Base-by-base conservation (phyloP, 1,284 basidiomycete genomes). In the Violaceomyces palustris region DNA sequence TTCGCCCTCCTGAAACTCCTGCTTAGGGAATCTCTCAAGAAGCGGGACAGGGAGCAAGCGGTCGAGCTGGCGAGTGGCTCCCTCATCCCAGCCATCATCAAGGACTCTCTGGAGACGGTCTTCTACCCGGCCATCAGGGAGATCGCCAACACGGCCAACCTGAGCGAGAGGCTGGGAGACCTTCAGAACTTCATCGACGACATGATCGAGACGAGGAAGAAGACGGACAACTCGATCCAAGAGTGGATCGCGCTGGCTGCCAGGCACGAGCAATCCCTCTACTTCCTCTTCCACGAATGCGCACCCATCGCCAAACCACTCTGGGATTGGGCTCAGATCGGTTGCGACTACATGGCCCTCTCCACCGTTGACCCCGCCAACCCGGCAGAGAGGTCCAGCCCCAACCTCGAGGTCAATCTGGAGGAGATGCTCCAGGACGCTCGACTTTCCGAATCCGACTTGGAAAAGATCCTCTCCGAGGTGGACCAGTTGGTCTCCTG, bases 321-420 rank as follows among this genome's bases (percentile, higher is more conserved):
- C 7, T 63, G 59, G 55, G 48, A 61, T 21, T 72, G 67, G 67
- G 53, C 50, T 15, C 69, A 72, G 45, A 40, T 51, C 7, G 64
- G 57, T 9, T 35, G 61, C 22, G 69, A 72, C 44, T 72, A 57
- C 44, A 66, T 72, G 68, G 61, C 66, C 1, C 47, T 72, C 3
- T 57, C 59, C 4, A 72, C 69, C n/a, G 61, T 58, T 11, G 69
- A 72, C 33, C 68, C 69, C 8, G 44, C 42, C 24, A 50, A 66
- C 38, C 69, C 69, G 8, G 68, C 56, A 5, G 62, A 72, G 36
- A 57, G 67, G 9, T 44, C 35, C 8, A 62, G 52, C 6, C 60
- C 64, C 33, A 60, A 69, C 40, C 41, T 72, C 27, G 69, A 72
- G 47, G 50, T 72, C 49, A 69, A 72, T 42, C 53, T 71, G 18